phyloP scores from a whole-genome alignment of 208 protist species.

The Trypanosomatidae sp. region DNA sequence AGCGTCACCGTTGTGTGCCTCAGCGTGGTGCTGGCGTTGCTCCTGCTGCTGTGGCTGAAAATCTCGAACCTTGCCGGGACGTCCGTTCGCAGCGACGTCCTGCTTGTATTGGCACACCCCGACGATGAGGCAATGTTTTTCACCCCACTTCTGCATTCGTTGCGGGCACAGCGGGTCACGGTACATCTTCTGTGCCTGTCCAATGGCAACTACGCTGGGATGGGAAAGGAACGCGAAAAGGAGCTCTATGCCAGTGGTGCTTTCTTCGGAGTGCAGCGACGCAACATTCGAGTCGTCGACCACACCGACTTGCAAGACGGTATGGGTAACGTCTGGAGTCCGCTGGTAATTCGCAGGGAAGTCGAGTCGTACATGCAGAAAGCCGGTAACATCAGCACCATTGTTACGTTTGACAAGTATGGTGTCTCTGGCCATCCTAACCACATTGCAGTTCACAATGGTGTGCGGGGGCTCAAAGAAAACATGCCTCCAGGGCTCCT shows the following conservation, averaged over 20 bases:
- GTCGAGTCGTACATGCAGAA: slow-evolving; percentile 63
- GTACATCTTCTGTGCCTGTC: slow-evolving; percentile 95
- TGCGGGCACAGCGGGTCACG: slow-evolving; percentile 35
- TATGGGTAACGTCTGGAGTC: slow-evolving; percentile 67
- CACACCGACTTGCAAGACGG: slow-evolving; percentile 89
- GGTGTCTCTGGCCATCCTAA: slow-evolving; percentile 96
- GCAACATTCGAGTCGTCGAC: slow-evolving; percentile 63
- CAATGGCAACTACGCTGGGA: slow-evolving; percentile 84
- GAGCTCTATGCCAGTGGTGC: slow-evolving; percentile 89
- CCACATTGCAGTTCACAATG: slow-evolving; percentile 92
- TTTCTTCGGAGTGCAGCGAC: slow-evolving; percentile 65
- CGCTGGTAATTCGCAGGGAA: slow-evolving; percentile 45
- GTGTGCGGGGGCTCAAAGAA: slow-evolving; percentile 56
- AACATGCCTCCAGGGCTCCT: slow-evolving; percentile 77
- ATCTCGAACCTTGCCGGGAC: slow-evolving; percentile 18
- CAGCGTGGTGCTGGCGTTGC: slow-evolving; percentile 16
- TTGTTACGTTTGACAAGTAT: slow-evolving; percentile 95
- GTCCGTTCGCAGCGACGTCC: slow-evolving; percentile 72
- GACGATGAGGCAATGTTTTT: slow-evolving; percentile 95
- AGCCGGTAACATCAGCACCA: slow-evolving; percentile 62
- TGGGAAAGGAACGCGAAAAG: slow-evolving; percentile 72
- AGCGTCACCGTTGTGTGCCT: neutral
- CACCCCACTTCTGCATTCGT: slow-evolving; percentile 61
- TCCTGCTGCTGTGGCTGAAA: slow-evolving; percentile 54
- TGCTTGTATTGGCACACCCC: slow-evolving; percentile 91